phyloP scores from a whole-genome alignment of 345 rosid species.

The Brassica nigra region DNA sequence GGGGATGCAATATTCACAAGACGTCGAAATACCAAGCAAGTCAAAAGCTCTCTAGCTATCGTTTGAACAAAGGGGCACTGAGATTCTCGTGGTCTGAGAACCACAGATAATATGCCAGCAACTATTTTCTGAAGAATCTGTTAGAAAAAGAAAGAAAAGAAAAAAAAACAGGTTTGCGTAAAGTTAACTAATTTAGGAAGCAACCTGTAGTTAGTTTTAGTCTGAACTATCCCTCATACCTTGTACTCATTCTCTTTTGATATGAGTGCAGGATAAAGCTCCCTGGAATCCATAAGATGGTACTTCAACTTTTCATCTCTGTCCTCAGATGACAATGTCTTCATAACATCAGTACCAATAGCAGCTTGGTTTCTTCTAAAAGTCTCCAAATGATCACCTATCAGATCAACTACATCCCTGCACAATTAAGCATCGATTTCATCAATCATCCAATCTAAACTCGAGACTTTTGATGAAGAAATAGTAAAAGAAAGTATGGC shows the following conservation, averaged over 20 bases:
- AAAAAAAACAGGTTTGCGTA: constrained; percentile 11
- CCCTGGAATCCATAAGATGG: constrained; percentile 79
- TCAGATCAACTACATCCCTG: constrained; percentile 92
- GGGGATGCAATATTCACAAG: constrained; percentile 84
- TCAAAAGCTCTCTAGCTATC: constrained; percentile 88
- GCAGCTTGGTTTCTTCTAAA: constrained; percentile 88
- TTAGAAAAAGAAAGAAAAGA: background rate
- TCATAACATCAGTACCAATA: constrained; percentile 86
- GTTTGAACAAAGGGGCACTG: constrained; percentile 85
- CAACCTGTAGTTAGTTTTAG: background rate
- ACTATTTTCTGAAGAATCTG: constrained; percentile 82
- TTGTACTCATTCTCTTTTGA: constrained; percentile 97
- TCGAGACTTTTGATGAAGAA: background rate
- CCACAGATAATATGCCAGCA: constrained; percentile 76
- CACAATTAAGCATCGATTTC: constrained; percentile 36
- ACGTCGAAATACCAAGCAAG: constrained; percentile 92
- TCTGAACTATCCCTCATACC: constrained; percentile 61
- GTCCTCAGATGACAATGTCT: constrained; percentile 77
- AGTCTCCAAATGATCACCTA: constrained; percentile 87
- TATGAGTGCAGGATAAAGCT: constrained; percentile 86
- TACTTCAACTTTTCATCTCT: constrained; percentile 88
- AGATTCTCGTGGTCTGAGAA: constrained; percentile 87
- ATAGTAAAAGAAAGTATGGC: background rate
- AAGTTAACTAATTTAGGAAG: constrained; percentile 15
- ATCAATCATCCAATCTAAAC: background rate